Conservation (phyloP, 306 rosid species). For the Senna siamea region DNA sequence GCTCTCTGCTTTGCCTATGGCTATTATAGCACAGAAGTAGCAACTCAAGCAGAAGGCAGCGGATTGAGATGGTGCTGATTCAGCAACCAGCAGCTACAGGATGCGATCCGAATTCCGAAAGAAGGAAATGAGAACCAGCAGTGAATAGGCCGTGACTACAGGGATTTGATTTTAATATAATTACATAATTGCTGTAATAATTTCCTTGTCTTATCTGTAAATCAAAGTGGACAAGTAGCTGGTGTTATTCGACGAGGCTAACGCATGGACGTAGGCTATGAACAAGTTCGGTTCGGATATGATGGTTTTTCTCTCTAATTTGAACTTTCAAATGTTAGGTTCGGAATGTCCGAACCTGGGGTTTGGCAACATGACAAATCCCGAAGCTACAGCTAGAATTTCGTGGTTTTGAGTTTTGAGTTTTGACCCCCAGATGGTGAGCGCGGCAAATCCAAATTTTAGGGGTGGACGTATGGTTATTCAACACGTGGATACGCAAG, state of each 20-base stretch:
- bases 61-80: conserved; percentile 30
- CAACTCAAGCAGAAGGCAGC: neutral
- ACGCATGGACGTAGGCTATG: neutral
- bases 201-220: conserved; percentile 50
- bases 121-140: conserved; percentile 3
- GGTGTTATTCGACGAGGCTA: conserved; percentile 41
- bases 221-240: conserved; percentile 35
- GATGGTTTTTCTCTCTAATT: neutral
- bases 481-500: conserved; percentile 41
- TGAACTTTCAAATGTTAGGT: conserved; percentile 2
- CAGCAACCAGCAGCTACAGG: neutral
- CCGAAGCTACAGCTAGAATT: conserved; percentile 52
- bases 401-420: conserved; percentile 22
- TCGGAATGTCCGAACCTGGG: conserved; percentile 53
- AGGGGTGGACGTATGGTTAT: neutral
- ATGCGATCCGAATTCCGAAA: conserved; percentile 34
- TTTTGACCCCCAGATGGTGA: neutral
- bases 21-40: neutral
- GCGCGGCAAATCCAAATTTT: conserved; percentile 97
- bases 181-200: neutral
- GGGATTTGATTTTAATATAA: neutral
- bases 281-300: conserved; percentile 39
- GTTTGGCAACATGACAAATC: conserved; percentile 46
- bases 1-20: conserved; percentile 9
- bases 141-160: conserved; percentile 35